Percentiles rank a stretch among this genome's conserved stretches.
Evolutionary conservation across 1,284 basidiomycete genomes (phyloP).

Genomic region (Amylostereum areolatum): DNA sequence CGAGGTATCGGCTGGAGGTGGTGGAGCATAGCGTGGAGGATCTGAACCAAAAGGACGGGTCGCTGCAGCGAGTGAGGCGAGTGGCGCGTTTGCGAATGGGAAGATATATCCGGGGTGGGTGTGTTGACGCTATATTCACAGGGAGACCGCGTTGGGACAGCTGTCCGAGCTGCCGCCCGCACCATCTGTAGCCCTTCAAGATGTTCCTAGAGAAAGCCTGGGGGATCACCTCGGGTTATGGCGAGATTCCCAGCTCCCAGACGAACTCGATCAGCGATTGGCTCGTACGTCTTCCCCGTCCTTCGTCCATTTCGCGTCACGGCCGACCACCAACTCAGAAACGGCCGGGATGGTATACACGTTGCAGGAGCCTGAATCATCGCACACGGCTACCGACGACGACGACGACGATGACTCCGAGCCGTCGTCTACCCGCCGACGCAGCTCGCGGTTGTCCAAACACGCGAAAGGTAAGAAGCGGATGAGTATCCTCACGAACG

Average conservation of each 20-base stretch:
- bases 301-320: neutral
- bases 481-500: slow-evolving; percentile 1
- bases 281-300: slow-evolving; percentile 47
- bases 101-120: neutral
- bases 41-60: slow-evolving; percentile 77
- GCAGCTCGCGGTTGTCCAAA: neutral
- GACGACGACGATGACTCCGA: neutral
- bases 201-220: slow-evolving; percentile 67
- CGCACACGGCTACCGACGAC: neutral
- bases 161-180: slow-evolving; percentile 75
- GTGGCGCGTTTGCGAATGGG: too few relatives aligned
- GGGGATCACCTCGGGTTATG: slow-evolving; percentile 57
- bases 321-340: neutral
- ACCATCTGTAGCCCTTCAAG: slow-evolving; percentile 86
- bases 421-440: neutral
- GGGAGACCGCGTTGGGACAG: slow-evolving; percentile 71
- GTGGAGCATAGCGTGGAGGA: slow-evolving; percentile 93
- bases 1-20: slow-evolving; percentile 91
- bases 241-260: slow-evolving; percentile 36
- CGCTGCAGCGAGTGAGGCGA: slow-evolving; percentile 77
- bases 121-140: slow-evolving; percentile 20
- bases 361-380: neutral
- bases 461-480: neutral
- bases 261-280: slow-evolving; percentile 63
- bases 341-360: neutral